A percentile compares a stretch with the other conserved stretches of the same genome.
Conservation (phyloP, 2,329 filamentous ascomycete genomes). For the Blastomyces gilchristii region DNA sequence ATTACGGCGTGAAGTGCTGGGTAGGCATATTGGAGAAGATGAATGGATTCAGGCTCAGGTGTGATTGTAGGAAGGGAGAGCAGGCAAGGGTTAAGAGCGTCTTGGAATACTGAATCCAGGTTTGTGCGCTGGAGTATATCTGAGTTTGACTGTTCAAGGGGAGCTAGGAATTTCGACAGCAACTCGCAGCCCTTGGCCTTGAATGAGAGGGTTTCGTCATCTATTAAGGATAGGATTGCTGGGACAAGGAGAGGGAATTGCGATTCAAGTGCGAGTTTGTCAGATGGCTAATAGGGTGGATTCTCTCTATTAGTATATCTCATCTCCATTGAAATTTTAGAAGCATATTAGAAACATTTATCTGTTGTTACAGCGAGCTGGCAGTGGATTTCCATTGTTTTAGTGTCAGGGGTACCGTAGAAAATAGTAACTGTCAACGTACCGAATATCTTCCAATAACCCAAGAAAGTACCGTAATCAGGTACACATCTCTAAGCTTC, state of each 20-base stretch:
- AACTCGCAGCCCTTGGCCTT: slow-evolving; percentile 33
- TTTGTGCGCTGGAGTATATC: slow-evolving; percentile 35
- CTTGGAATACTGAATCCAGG: slow-evolving; percentile 37
- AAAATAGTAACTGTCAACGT: slow-evolving; percentile 10
- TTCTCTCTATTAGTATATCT: neutral
- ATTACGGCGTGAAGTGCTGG: slow-evolving; percentile 53
- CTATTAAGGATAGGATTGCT: slow-evolving; percentile 35
- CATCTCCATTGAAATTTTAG: slow-evolving; percentile 8
- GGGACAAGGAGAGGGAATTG: slow-evolving; percentile 38
- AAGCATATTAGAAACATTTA: slow-evolving; percentile 6
- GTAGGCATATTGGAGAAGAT: slow-evolving; percentile 56
- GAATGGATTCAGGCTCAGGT: slow-evolving; percentile 57
- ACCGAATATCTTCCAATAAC: slow-evolving; percentile 30
- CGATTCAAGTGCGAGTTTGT: slow-evolving; percentile 27
- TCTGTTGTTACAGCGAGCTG: neutral
- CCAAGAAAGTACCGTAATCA: slow-evolving; percentile 29
- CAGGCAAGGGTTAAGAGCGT: slow-evolving; percentile 51
- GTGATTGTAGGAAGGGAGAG: slow-evolving; percentile 68
- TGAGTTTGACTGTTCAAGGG: slow-evolving; percentile 28
- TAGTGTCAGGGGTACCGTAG: neutral
- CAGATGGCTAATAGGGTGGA: slow-evolving; percentile 17
- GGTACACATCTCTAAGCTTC: slow-evolving; percentile 29
- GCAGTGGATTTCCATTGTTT: neutral
- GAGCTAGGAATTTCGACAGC: slow-evolving; percentile 26
- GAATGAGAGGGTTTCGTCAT: slow-evolving; percentile 30